Evolutionary conservation across 23 red algal species (phyloP).

Genomic region (Gracilariopsis chorda): DNA sequence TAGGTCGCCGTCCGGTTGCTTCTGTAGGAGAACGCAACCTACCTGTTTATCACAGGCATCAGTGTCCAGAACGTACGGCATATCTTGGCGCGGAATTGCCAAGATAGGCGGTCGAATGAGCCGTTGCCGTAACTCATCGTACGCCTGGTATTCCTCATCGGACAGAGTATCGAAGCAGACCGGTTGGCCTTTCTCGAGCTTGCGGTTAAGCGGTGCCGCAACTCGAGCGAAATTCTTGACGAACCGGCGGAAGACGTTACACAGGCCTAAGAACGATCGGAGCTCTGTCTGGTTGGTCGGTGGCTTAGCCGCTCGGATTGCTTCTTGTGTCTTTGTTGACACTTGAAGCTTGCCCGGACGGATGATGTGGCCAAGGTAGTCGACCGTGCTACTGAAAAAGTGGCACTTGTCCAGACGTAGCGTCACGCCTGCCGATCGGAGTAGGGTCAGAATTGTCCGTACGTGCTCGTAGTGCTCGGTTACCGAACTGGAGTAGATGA

Average conservation of each 20-base stretch:
- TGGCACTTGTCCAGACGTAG: not conserved
- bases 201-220: not conserved
- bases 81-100: not conserved
- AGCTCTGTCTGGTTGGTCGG: not conserved
- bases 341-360: not conserved
- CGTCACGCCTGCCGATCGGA: not conserved
- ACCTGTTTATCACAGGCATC: not conserved
- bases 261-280: not conserved
- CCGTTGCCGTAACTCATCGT: not conserved
- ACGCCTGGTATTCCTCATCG: not conserved
- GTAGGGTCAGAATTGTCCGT: not conserved
- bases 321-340: not conserved
- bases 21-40: not conserved
- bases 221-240: not conserved
- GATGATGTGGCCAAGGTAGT: conserved; percentile 11
- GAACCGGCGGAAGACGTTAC: conserved; percentile 21
- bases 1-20: not conserved
- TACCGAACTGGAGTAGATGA: conserved; percentile 17
- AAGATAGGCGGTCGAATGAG: not conserved
- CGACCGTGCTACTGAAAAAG: not conserved
- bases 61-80: not conserved
- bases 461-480: conserved; percentile 10
- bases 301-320: not conserved
- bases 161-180: not conserved
- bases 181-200: not conserved